Percentiles rank a stretch among this genome's conserved stretches.
Conservation (phyloP, 345 rosid species). For the Populus deltoides region DNA sequence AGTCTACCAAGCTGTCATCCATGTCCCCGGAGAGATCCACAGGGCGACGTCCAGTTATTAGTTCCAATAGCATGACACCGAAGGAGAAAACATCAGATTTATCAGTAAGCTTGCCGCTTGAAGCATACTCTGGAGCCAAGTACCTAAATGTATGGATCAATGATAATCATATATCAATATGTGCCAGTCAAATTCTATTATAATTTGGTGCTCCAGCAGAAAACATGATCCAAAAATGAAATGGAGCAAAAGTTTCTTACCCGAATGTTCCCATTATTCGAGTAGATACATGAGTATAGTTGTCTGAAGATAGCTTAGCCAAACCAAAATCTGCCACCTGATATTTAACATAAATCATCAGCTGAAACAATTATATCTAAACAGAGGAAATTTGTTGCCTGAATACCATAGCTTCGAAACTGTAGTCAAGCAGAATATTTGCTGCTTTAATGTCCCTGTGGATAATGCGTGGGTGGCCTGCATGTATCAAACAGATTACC, state of each 20-base stretch:
- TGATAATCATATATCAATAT: neutral
- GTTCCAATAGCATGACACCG: slow-evolving; percentile 83
- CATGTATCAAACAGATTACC: neutral
- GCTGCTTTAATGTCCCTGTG: slow-evolving; percentile 89
- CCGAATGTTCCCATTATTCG: slow-evolving; percentile 98
- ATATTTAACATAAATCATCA: neutral
- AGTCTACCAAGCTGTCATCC: slow-evolving; percentile 89
- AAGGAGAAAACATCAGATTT: slow-evolving; percentile 91
- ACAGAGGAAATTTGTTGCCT: neutral
- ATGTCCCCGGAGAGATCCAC: slow-evolving; percentile 47
- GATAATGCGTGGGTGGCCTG: slow-evolving; percentile 89
- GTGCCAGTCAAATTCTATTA: neutral
- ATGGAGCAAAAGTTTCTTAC: slow-evolving; percentile 28
- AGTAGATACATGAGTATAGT: slow-evolving; percentile 77
- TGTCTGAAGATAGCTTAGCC: slow-evolving; percentile 76
- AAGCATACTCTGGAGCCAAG: slow-evolving; percentile 93
- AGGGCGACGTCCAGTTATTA: slow-evolving; percentile 75
- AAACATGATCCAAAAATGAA: neutral
- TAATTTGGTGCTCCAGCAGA: neutral
- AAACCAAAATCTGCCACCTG: slow-evolving; percentile 94
- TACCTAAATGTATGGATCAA: slow-evolving; percentile 41
- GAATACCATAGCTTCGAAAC: slow-evolving; percentile 70
- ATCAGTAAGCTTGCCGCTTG: slow-evolving; percentile 83
- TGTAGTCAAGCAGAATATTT: slow-evolving; percentile 76
- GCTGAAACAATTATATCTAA: neutral